These are phyloP conservation scores for Pyrenophora teres DNA, from an alignment of 2,329 filamentous ascomycete genomes.

Conservation along the genomic window DNA sequence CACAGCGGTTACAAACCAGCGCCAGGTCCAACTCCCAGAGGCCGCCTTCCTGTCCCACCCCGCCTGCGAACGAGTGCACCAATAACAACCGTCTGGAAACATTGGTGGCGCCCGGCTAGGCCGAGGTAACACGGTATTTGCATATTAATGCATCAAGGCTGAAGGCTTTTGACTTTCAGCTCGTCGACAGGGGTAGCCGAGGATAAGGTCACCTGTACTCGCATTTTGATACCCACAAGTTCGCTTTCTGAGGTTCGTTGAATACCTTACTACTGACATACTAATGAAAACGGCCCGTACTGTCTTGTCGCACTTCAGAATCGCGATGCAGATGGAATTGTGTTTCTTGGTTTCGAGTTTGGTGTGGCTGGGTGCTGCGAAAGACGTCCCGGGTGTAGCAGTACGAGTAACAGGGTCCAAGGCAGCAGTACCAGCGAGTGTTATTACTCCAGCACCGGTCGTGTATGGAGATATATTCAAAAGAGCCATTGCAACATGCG, in stretches of 20 bases:
- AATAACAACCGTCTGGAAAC: neutral
- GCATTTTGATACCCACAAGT: neutral
- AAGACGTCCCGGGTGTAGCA: neutral
- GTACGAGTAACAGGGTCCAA: neutral
- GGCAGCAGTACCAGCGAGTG: neutral
- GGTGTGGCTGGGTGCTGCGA: neutral
- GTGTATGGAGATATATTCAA: constrained; percentile 2
- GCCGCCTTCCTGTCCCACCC: no score
- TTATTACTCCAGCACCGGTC: constrained; percentile 9
- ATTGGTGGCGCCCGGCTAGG: constrained; percentile 12
- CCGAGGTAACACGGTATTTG: constrained; percentile 3
- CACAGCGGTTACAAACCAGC: no score
- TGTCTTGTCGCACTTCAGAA: neutral
- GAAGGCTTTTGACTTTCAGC: constrained; percentile 7
- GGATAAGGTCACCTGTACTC: neutral
- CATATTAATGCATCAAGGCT: constrained; percentile 6
- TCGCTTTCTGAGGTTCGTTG: no score
- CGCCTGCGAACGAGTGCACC: no score
- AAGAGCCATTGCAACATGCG: constrained; percentile 12
- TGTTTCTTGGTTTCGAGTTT: neutral
- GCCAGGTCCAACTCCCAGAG: no score
- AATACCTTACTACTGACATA: neutral
- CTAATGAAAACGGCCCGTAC: neutral
- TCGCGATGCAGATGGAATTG: neutral
- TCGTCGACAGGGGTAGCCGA: constrained; percentile 10